phyloP scores from a whole-genome alignment of 1,139 yeast species.

The Ogataea hybrid region DNA sequence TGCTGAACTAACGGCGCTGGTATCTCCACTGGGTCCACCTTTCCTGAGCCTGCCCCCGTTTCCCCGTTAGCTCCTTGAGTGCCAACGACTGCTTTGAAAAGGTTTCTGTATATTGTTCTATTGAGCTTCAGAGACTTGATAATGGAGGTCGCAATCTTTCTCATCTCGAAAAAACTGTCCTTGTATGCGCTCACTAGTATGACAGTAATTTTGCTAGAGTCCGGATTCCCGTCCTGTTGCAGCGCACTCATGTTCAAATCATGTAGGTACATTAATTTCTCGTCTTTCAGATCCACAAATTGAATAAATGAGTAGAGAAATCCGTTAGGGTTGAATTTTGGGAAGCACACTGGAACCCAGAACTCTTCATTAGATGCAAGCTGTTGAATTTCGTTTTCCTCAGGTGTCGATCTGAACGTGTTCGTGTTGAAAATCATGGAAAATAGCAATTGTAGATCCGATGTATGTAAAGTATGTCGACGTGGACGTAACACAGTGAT shows the following conservation, averaged over 20 bases:
- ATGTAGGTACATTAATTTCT: slow-evolving; percentile 28
- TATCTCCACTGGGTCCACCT: slow-evolving; percentile 42
- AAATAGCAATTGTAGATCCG: slow-evolving; percentile 62
- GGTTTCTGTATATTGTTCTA: slow-evolving; percentile 27
- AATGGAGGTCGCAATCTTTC: slow-evolving; percentile 55
- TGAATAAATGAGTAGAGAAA: slow-evolving; percentile 80
- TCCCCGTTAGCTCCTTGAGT: slow-evolving; percentile 27
- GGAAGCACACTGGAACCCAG: slow-evolving; percentile 93
- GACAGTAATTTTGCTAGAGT: slow-evolving; percentile 47
- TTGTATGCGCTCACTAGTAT: slow-evolving; percentile 80
- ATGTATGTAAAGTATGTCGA: slow-evolving; percentile 65
- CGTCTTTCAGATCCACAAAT: slow-evolving; percentile 42
- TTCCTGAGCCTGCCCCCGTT: slow-evolving; percentile 30
- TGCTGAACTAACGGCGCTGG: slow-evolving; percentile 68
- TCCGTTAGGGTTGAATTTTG: slow-evolving; percentile 85
- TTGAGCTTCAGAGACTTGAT: slow-evolving; percentile 39
- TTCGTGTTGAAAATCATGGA: slow-evolving; percentile 57
- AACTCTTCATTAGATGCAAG: slow-evolving; percentile 56
- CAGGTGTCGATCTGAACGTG: slow-evolving; percentile 39
- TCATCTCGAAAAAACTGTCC: slow-evolving; percentile 75
- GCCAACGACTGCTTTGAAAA: slow-evolving; percentile 30
- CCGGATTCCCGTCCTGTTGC: slow-evolving; percentile 11
- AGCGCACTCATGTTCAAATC: slow-evolving; percentile 27
- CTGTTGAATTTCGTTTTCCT: slow-evolving; percentile 7
- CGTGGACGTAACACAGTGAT: slow-evolving; percentile 63